Conservation (phyloP, 257 asterid species). For the Petunia axillaris region DNA sequence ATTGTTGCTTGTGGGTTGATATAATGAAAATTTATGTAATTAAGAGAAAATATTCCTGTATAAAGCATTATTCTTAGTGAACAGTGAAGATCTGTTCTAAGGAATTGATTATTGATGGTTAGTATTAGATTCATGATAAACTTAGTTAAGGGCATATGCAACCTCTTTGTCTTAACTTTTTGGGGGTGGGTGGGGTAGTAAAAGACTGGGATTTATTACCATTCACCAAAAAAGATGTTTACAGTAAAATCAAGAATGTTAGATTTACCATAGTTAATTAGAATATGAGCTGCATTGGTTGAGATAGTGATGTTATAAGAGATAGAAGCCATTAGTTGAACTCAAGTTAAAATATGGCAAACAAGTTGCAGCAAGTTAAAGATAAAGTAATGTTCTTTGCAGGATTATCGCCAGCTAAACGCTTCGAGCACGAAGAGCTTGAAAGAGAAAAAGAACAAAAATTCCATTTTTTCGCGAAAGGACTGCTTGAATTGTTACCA, state of each 20-base stretch:
- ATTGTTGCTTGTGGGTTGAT: neutral
- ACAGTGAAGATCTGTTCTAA: no score
- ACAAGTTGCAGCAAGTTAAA: slow-evolving; percentile 20
- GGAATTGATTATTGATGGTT: no score
- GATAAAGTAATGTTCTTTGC: slow-evolving; percentile 25
- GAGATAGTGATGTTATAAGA: slow-evolving; percentile 15
- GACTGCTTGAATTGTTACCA: slow-evolving; percentile 31
- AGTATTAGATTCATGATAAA: no score
- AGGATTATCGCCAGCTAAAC: slow-evolving; percentile 37
- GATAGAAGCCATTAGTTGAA: neutral
- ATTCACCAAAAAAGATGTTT: slow-evolving; percentile 14
- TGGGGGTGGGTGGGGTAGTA: no score
- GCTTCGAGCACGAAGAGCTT: slow-evolving; percentile 28
- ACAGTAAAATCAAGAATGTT: neutral
- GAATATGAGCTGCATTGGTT: neutral
- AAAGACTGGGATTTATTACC: neutral
- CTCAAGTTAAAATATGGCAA: neutral
- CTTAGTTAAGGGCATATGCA: no score
- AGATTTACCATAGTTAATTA: neutral
- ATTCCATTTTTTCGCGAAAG: slow-evolving; percentile 36
- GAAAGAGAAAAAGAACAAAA: slow-evolving; percentile 27
- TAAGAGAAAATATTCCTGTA: no score
- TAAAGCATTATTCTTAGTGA: no score
- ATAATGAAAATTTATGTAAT: neutral
- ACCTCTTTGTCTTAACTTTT: no score